Base-by-base conservation (phyloP, 345 rosid genomes). In the Syzygium oleosum region DNA sequence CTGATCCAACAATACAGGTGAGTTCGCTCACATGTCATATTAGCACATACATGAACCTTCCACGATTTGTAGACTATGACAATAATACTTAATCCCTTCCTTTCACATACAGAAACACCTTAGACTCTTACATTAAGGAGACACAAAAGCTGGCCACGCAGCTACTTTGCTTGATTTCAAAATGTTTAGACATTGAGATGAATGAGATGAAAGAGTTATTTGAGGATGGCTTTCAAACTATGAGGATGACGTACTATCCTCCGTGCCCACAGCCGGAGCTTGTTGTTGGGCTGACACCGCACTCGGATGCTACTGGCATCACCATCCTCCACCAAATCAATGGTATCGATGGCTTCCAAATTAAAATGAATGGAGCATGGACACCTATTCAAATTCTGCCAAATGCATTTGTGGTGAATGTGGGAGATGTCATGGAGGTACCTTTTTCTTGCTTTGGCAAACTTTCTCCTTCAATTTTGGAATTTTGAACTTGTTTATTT, bases 181-280 rank as follows among this genome's bases (percentile, higher is more conserved):
- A 78, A 19, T 85, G 86, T 65, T 85, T 91, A 16, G 88, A 88
- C 46, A 87, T 91, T 2, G 87, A 88, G 6, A 2, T 41, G 49
- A 73, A 86, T 51, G 87, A 90, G 73, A 89, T 91, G 65, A 86
- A 86, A 83, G 91, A 90, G 85, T 78, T 85, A 56, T 91, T 92
- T 86, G 93, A 87, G 4, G 90, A 93, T 53, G 94, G 93, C 84
- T 52, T 88, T 83, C 92, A 87, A 49, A 65, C 89, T 0, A 25
- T 91, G 53, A 88, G 93, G 84, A 89, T 91, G 90, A 87, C 89
- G 10, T 90, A 87, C 61, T 87, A 89, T 86, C 88, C 85, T 52
- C 85, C 89, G 21, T 77, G 88, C 85, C 87, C 85, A 12, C 80
- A 87, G 38, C 88, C 90, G 14, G 89, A 90, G 84, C 87, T 85